Base-by-base conservation (phyloP, 2,329 filamentous ascomycete genomes). In the Aureobasidium vineae region DNA sequence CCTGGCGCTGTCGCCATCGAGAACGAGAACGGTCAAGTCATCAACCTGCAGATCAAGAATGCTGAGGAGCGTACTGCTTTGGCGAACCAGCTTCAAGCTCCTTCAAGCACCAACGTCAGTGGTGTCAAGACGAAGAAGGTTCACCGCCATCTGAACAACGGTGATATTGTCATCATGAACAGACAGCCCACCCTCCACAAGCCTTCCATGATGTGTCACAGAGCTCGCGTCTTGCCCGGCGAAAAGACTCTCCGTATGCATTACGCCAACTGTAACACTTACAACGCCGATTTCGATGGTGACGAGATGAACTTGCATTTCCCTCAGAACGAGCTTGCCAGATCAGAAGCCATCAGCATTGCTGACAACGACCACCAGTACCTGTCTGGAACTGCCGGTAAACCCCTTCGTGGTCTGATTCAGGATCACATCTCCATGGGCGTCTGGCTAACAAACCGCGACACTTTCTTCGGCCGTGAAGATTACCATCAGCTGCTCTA, bases 221-320 rank as follows among this genome's bases (percentile, higher is more conserved):
- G 93, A 72, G 95, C 95, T 61, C 87, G 93, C 68, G 94, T 99
- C 6, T 81, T 99, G 21, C 91, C 92, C 0, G 93, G 92, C 41
- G 96, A 99, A 77, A 96, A 96, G 80, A 98, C 95, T 0, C 93
- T 99, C 76, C 92, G 95, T 71, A 98, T 99, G 94, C 95, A 99
- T 81, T 99, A 99, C 79, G 94, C 95, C 73, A 99, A 99, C 77
- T 98, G 95, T 78, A 99, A 99, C 75, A 97, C 95, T 0, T 99
- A 99, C 83, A 99, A 99, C 73, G 95, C 95, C 38, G 95, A 99
- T 83, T 99, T 99, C 75, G 96, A 99, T 74, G 95, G 95, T 77
- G 95, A 99, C 76, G 95, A 99, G 78, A 99, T 99, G 95, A 99
- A 99, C 77, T 96, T 99, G 93, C 95, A 99, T 79, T 98, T 99